phyloP scores from a whole-genome alignment of 2,329 filamentous ascomycete genomes.

The Aureobasidium sp. region DNA sequence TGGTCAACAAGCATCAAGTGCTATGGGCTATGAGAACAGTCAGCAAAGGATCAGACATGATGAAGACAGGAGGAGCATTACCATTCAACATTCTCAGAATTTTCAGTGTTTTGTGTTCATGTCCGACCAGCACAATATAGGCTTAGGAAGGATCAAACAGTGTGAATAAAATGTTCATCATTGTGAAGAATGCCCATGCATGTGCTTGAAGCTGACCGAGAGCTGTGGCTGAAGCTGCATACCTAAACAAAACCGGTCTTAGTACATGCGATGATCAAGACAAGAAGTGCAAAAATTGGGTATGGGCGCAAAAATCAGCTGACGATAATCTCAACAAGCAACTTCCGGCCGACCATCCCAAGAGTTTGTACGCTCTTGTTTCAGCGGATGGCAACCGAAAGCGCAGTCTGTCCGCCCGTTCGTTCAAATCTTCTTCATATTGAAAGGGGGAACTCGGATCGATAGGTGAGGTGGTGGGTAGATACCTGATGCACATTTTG shows the following conservation, averaged over 20 bases:
- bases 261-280: not conserved
- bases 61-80: constrained; percentile 23
- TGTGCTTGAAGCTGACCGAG: not conserved
- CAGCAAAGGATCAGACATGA: constrained; percentile 19
- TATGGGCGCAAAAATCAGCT: constrained; percentile 43
- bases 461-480: not conserved
- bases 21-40: constrained; percentile 24
- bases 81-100: constrained; percentile 62
- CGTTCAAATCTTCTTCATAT: constrained; percentile 59
- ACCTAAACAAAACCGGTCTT: constrained; percentile 19
- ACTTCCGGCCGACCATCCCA: constrained; percentile 45
- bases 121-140: constrained; percentile 42
- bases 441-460: not conserved
- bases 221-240: constrained; percentile 19
- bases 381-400: constrained; percentile 46
- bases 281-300: not conserved
- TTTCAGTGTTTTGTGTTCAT: constrained; percentile 57
- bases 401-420: constrained; percentile 61
- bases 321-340: constrained; percentile 64
- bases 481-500: constrained; percentile 16
- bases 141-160: constrained; percentile 54
- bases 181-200: constrained; percentile 24
- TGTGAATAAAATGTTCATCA: constrained; percentile 65
- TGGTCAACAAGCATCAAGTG: constrained; percentile 21
- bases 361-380: constrained; percentile 58